Conservation (phyloP, 208 protist species). For the Leishmania arabica region DNA sequence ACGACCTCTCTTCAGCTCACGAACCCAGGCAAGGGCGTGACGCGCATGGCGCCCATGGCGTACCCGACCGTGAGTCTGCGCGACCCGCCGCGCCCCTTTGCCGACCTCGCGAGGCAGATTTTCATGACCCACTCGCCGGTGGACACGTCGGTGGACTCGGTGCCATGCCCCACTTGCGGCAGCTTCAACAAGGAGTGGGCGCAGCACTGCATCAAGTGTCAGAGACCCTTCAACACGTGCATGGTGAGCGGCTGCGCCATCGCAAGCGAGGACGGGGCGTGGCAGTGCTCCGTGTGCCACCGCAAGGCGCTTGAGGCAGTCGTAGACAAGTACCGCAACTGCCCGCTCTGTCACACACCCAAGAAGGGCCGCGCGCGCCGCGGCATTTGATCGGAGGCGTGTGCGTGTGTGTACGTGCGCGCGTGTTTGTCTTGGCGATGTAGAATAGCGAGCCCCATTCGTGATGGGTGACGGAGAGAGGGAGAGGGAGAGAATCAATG, state of each 20-base stretch:
- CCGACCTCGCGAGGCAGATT: conserved; percentile 91
- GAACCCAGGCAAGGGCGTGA: conserved; percentile 66
- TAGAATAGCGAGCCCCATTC: neutral
- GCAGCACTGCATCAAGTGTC: conserved; percentile 77
- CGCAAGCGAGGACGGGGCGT: conserved; percentile 57
- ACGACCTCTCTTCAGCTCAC: conserved; percentile 82
- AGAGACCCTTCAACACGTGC: conserved; percentile 84
- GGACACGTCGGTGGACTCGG: conserved; percentile 75
- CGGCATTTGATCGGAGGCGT: conserved; percentile 21
- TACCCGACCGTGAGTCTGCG: conserved; percentile 81
- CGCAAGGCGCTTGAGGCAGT: conserved; percentile 81
- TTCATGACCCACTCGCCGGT: conserved; percentile 91
- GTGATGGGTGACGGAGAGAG: neutral
- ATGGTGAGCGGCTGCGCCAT: conserved; percentile 88
- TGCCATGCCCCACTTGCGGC: conserved; percentile 83
- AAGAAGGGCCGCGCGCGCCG: conserved; percentile 52
- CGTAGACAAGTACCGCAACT: conserved; percentile 78
- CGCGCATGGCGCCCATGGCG: conserved; percentile 35
- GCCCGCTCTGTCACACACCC: conserved; percentile 92
- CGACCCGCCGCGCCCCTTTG: conserved; percentile 75
- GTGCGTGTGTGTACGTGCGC: conserved; percentile 2
- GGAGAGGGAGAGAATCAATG: neutral
- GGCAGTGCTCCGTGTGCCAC: conserved; percentile 85
- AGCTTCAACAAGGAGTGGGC: conserved; percentile 93
- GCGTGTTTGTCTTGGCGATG: conserved; percentile 1